phyloP scores from a whole-genome alignment of 75 land plant genomes.

The Picea glauca region DNA sequence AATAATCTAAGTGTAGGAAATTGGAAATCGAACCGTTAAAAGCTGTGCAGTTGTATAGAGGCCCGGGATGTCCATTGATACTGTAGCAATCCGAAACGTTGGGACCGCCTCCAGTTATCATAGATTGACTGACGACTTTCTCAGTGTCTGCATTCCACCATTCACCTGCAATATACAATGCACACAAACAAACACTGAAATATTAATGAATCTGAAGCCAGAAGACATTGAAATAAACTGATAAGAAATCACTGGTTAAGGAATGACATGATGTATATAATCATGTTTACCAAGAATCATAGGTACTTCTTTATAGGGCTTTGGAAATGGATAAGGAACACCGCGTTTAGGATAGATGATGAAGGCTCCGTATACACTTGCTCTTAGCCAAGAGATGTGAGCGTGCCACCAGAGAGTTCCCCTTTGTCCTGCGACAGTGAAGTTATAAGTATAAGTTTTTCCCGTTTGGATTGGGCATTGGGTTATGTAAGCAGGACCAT shows the following conservation, averaged over 20 bases:
- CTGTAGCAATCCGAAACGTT: constrained; percentile 52
- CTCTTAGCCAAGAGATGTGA: constrained; percentile 45
- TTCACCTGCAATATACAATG: constrained; percentile 30
- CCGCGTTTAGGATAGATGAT: constrained; percentile 37
- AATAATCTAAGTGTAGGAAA: too few species aligned
- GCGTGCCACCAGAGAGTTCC: constrained; percentile 47
- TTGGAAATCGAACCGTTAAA: constrained; percentile 10
- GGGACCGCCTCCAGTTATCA: constrained; percentile 43
- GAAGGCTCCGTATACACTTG: constrained; percentile 55
- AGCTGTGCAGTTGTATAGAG: constrained; percentile 49
- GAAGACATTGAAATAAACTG: too few species aligned
- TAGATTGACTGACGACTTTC: constrained; percentile 26
- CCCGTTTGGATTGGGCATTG: constrained; percentile 49
- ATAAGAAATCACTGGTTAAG: too few species aligned
- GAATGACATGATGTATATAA: too few species aligned
- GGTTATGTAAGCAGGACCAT: constrained; percentile 43
- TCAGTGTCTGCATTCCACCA: constrained; percentile 57
- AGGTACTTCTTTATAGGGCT: constrained; percentile 35
- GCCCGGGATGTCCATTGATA: constrained; percentile 62
- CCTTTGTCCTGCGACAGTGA: constrained; percentile 34
- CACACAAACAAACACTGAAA: too few species aligned
- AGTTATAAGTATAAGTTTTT: constrained; percentile 33
- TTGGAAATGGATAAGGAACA: constrained; percentile 31
- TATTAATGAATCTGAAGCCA: too few species aligned
- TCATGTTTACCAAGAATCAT: constrained; percentile 39